These are phyloP conservation scores for Nephromyces sp. DNA, from an alignment of 169 alveolate species.

Conservation along the genomic window DNA sequence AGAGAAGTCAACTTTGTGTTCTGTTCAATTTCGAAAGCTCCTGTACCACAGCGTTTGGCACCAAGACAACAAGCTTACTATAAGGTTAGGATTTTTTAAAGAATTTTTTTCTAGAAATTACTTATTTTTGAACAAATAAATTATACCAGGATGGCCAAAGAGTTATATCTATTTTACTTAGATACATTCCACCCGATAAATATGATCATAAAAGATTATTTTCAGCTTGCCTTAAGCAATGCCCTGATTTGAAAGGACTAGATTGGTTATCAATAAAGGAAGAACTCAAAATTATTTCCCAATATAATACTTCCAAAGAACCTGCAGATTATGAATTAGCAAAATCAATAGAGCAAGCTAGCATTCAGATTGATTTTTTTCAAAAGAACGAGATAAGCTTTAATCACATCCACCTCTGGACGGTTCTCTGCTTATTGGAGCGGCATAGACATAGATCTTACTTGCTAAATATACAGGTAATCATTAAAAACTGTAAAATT, in stretches of 20 bases:
- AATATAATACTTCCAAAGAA: background rate
- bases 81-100: slow-evolving; percentile 1
- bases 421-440: no score
- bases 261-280: background rate
- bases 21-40: slow-evolving; percentile 52
- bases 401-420: no score
- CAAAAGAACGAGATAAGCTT: no score
- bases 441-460: slow-evolving; percentile 5
- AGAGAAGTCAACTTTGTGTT: slow-evolving; percentile 56
- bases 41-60: slow-evolving; percentile 63
- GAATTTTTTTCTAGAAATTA: background rate
- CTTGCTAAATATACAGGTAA: background rate
- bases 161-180: slow-evolving; percentile 1
- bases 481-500: no score
- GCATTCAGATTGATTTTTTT: no score
- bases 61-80: slow-evolving; percentile 49
- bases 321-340: background rate
- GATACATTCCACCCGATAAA: slow-evolving; percentile 9
- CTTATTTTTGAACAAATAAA: no score
- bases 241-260: background rate
- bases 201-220: slow-evolving; percentile 1
- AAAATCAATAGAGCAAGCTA: no score
- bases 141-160: slow-evolving; percentile 9
- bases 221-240: background rate
- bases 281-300: background rate